A percentile compares a stretch with the other conserved stretches of the same genome.
These are phyloP conservation scores for Babesia caballi DNA, from an alignment of 169 alveolate genomes.

Conservation along the genomic window DNA sequence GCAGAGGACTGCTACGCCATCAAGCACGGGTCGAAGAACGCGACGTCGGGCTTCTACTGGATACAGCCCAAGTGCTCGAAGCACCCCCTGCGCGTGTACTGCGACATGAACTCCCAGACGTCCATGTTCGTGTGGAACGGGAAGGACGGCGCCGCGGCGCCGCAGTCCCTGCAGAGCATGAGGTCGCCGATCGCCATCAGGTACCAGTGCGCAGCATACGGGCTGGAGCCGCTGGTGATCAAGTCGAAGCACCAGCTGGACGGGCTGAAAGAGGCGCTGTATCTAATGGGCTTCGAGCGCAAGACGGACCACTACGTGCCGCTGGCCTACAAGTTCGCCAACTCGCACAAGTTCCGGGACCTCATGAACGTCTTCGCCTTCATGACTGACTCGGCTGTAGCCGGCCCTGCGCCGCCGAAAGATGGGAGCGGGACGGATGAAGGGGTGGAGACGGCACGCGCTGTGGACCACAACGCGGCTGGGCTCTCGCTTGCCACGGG, in stretches of 20 bases:
- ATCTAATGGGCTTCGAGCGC: constrained; percentile 78
- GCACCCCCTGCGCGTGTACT: constrained; percentile 83
- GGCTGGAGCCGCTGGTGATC: constrained; percentile 83
- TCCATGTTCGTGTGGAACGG: constrained; percentile 58
- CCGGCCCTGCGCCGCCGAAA: background rate
- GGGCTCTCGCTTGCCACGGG: constrained; percentile 80
- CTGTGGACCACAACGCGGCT: constrained; percentile 70
- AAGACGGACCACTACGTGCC: constrained; percentile 82
- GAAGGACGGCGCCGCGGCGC: background rate
- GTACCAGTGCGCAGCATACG: constrained; percentile 81
- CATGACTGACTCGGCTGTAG: constrained; percentile 31
- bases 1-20: constrained; percentile 86
- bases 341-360: constrained; percentile 81
- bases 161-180: constrained; percentile 62
- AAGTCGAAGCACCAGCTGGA: constrained; percentile 75
- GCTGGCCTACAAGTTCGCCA: constrained; percentile 82
- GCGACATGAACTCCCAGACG: constrained; percentile 78
- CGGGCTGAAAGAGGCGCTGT: constrained; percentile 75
- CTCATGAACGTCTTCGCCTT: constrained; percentile 64
- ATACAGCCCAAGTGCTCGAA: constrained; percentile 84
- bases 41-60: constrained; percentile 89
- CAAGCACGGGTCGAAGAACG: constrained; percentile 58
- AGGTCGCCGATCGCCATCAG: constrained; percentile 78
- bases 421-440: background rate
- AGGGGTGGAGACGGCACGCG: background rate